These are phyloP conservation scores for Scytalidium sp. DNA, from an alignment of 2,329 filamentous ascomycete species.

Conservation along the genomic window DNA sequence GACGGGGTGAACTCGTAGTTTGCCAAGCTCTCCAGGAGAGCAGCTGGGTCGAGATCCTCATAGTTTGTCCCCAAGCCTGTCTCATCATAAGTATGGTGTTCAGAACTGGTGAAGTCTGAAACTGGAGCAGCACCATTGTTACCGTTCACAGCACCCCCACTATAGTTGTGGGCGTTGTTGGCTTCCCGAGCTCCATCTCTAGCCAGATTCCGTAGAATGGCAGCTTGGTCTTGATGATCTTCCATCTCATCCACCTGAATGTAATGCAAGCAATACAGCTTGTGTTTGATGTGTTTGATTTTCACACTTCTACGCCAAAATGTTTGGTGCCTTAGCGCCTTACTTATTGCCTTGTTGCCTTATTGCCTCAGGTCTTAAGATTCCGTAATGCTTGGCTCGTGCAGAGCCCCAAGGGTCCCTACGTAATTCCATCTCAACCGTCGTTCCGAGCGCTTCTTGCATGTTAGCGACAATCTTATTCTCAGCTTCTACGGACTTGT, in stretches of 20 bases:
- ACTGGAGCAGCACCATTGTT: constrained; percentile 5
- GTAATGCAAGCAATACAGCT: constrained; percentile 1
- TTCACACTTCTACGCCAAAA: neutral
- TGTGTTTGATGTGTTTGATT: neutral
- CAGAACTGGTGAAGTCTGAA: constrained; percentile 2
- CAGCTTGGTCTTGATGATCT: constrained; percentile 9
- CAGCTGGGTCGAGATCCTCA: constrained; percentile 16
- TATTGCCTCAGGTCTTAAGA: neutral
- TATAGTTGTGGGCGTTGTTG: constrained; percentile 4
- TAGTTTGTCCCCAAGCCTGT: neutral
- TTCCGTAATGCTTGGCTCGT: neutral
- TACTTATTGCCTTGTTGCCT: neutral
- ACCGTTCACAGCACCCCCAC: constrained; percentile 4
- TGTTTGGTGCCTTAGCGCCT: neutral
- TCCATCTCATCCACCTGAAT: constrained; percentile 6
- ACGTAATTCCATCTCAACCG: neutral
- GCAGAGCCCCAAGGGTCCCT: neutral
- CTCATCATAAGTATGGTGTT: constrained; percentile 1
- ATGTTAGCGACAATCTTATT: too few species aligned
- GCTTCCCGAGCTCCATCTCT: constrained; percentile 3
- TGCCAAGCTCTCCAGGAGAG: constrained; percentile 22
- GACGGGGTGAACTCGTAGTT: constrained; percentile 14
- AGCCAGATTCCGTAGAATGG: constrained; percentile 8
- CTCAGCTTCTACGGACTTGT: neutral
- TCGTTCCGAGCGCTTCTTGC: neutral